phyloP scores from a whole-genome alignment of 441 rosid species.

The Hura crepitans region DNA sequence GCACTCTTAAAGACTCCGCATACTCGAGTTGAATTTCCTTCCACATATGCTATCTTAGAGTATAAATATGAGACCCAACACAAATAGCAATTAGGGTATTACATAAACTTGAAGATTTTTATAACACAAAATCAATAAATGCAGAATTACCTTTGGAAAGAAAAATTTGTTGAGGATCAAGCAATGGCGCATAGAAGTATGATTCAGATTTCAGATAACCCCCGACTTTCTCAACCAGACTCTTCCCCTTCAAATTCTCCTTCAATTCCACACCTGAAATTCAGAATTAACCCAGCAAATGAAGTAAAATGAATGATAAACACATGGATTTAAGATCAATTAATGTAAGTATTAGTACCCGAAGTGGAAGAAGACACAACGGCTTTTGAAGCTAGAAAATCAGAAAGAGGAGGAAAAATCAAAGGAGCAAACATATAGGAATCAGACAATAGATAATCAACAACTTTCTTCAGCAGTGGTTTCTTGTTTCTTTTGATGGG shows the following conservation, averaged over 20 bases:
- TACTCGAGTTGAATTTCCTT: too few relatives aligned
- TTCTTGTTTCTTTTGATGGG: slow-evolving; percentile 27
- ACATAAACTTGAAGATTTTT: neutral
- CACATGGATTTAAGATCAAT: too few relatives aligned
- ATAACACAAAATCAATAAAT: too few relatives aligned
- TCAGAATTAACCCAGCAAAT: neutral
- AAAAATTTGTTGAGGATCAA: slow-evolving; percentile 17
- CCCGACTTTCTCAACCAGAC: slow-evolving; percentile 29
- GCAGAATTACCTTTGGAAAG: slow-evolving; percentile 36
- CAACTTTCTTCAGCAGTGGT: slow-evolving; percentile 23
- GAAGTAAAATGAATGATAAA: too few relatives aligned
- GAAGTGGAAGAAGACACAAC: slow-evolving; percentile 4
- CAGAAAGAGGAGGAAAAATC: slow-evolving; percentile 21
- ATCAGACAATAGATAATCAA: slow-evolving; percentile 43
- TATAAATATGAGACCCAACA: too few relatives aligned
- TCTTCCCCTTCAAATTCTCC: slow-evolving; percentile 25
- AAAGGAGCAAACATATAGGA: slow-evolving; percentile 50
- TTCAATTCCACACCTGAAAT: slow-evolving; percentile 16
- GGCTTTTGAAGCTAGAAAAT: slow-evolving; percentile 9
- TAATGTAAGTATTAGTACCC: slow-evolving; percentile 14
- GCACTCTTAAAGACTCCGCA: too few relatives aligned
- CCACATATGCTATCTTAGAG: too few relatives aligned
- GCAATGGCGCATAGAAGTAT: slow-evolving; percentile 41
- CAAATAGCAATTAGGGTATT: neutral
- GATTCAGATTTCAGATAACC: slow-evolving; percentile 45